Evolutionary conservation across 2,329 filamentous ascomycete species (phyloP).

Genomic region (Penicillium sp.): DNA sequence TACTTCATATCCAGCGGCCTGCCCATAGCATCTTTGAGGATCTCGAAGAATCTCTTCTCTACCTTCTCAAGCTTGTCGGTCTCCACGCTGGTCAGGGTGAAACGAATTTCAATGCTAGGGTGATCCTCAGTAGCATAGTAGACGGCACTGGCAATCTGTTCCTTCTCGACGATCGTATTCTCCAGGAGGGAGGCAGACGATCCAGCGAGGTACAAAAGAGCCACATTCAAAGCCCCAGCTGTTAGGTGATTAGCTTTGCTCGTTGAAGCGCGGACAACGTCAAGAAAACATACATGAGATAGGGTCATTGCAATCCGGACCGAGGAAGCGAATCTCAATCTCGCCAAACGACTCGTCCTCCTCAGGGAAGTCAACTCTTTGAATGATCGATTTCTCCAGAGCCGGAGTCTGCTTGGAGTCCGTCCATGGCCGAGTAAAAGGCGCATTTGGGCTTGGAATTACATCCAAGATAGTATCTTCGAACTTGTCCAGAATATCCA

Average conservation of each 20-base stretch:
- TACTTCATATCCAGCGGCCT: constrained; percentile 89
- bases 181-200: constrained; percentile 92
- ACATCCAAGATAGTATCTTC: constrained; percentile 82
- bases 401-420: constrained; percentile 78
- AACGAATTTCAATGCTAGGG: constrained; percentile 80
- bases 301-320: constrained; percentile 75
- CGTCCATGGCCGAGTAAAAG: constrained; percentile 87
- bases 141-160: constrained; percentile 86
- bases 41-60: constrained; percentile 79
- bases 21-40: constrained; percentile 74
- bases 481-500: constrained; percentile 82
- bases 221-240: constrained; percentile 73
- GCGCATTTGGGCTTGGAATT: constrained; percentile 71
- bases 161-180: constrained; percentile 88
- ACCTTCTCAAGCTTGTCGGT: constrained; percentile 82
- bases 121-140: constrained; percentile 77
- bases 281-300: constrained; percentile 52
- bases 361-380: constrained; percentile 88
- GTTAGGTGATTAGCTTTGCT: constrained; percentile 22
- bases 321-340: constrained; percentile 81
- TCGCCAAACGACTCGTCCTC: constrained; percentile 94
- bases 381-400: constrained; percentile 70
- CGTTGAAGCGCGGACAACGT: neutral
- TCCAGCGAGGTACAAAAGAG: constrained; percentile 84
- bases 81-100: constrained; percentile 82